Conservation (phyloP, 768 basidiomycete species). For the Hortiboletus flavorubellus region DNA sequence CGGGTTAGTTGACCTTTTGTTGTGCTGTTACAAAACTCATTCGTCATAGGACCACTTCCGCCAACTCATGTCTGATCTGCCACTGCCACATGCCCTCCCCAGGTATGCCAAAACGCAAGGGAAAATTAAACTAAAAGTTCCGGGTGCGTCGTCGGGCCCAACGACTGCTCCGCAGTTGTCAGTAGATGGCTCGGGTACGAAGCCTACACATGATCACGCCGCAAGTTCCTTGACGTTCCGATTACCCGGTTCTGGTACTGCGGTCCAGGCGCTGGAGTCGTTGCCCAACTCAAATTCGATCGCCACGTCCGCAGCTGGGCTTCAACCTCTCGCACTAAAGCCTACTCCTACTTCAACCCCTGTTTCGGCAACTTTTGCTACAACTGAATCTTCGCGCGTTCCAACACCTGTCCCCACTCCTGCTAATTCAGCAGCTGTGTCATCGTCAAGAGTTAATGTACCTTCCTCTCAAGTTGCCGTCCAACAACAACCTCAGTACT, state of each 20-base stretch:
- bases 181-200: conserved; percentile 13
- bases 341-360: conserved; percentile 19
- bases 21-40: conserved; percentile 8
- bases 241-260: conserved; percentile 19
- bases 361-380: conserved; percentile 21
- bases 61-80: conserved; percentile 74
- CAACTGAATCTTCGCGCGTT: conserved; percentile 20
- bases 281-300: conserved; percentile 17
- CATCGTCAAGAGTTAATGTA: conserved; percentile 16
- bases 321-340: conserved; percentile 23
- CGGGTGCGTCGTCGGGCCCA: conserved; percentile 33
- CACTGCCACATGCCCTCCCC: conserved; percentile 58
- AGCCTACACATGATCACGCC: conserved; percentile 16
- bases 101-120: conserved; percentile 55
- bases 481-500: conserved; percentile 34
- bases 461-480: conserved; percentile 33
- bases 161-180: conserved; percentile 12
- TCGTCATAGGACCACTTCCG: conserved; percentile 63
- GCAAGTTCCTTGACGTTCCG: conserved; percentile 20
- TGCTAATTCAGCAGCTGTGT: conserved; percentile 4
- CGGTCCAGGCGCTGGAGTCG: conserved; percentile 16
- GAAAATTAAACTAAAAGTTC: conserved; percentile 74
- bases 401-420: conserved; percentile 19
- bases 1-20: conserved; percentile 43
- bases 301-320: conserved; percentile 11